Evolutionary conservation across 2,329 filamentous ascomycete species (phyloP).

Genomic region (Fusarium sp.): DNA sequence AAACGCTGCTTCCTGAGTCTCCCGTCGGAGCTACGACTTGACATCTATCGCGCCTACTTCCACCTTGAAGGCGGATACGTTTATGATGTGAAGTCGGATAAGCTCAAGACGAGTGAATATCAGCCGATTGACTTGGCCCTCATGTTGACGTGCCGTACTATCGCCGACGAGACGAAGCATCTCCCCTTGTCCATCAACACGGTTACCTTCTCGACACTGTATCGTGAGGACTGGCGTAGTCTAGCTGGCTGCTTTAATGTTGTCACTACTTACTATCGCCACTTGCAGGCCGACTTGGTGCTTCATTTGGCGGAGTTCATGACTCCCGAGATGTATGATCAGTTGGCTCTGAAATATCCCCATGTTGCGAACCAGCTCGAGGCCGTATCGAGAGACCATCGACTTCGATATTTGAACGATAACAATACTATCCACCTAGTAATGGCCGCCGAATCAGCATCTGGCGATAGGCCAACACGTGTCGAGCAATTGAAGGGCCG

Average conservation of each 20-base stretch:
- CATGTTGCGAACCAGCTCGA: neutral
- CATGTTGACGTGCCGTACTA: slow-evolving; percentile 4
- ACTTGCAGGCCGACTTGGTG: neutral
- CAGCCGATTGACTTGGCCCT: slow-evolving; percentile 12
- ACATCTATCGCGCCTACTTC: slow-evolving; percentile 13
- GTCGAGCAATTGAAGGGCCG: no score
- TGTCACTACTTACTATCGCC: fast-evolving
- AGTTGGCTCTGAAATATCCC: neutral
- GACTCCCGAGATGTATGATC: neutral
- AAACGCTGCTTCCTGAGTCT: neutral
- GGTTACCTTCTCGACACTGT: slow-evolving; percentile 4
- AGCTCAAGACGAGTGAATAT: neutral
- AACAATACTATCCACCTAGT: neutral
- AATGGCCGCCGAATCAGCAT: neutral
- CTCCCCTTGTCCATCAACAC: neutral
- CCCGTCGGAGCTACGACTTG: neutral
- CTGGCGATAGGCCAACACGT: no score
- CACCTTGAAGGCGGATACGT: slow-evolving; percentile 2
- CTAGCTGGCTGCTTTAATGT: slow-evolving; percentile 1
- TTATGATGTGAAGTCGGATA: neutral
- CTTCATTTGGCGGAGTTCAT: neutral
- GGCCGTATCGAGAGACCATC: neutral
- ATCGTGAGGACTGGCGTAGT: neutral
- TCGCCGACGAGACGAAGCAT: neutral
- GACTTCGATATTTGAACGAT: neutral